These are phyloP conservation scores for Aspergillus glaucus DNA, from an alignment of 2,329 filamentous ascomycete genomes.

Conservation along the genomic window DNA sequence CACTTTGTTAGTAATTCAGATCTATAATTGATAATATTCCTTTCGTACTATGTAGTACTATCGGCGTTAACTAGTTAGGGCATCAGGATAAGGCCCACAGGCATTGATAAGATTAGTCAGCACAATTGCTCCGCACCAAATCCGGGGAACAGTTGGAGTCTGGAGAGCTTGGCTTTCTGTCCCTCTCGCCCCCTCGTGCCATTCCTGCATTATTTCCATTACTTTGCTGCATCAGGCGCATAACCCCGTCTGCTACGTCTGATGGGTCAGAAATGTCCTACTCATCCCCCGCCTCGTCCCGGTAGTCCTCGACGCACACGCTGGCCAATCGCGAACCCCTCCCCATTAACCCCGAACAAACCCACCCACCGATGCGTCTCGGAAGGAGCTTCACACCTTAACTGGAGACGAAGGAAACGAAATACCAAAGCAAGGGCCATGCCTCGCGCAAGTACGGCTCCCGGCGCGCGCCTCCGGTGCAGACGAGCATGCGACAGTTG, in stretches of 20 bases:
- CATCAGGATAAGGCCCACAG: too few relatives aligned
- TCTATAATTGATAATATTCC: not conserved
- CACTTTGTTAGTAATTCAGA: too few relatives aligned
- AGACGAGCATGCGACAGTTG: constrained; percentile 41
- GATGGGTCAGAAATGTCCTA: too few relatives aligned
- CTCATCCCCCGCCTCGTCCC: too few relatives aligned
- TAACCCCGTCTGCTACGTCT: too few relatives aligned
- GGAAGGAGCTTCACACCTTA: not conserved
- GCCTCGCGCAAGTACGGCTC: constrained; percentile 25
- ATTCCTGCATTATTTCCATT: not conserved
- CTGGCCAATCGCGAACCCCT: not conserved
- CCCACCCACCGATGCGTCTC: not conserved
- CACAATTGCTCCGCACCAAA: not conserved
- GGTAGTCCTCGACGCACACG: not conserved
- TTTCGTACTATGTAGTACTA: not conserved
- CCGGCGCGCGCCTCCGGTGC: constrained; percentile 29
- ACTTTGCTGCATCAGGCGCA: too few relatives aligned
- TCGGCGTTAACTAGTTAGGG: too few relatives aligned
- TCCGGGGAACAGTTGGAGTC: not conserved
- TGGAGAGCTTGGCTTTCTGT: not conserved
- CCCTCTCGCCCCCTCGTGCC: not conserved
- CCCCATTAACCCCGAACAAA: not conserved
- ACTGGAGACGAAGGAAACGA: not conserved
- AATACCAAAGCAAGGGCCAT: constrained; percentile 8
- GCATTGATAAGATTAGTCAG: not conserved